phyloP scores from a whole-genome alignment of 176 grass and related monocot species.

The Phoenix dactylifera region DNA sequence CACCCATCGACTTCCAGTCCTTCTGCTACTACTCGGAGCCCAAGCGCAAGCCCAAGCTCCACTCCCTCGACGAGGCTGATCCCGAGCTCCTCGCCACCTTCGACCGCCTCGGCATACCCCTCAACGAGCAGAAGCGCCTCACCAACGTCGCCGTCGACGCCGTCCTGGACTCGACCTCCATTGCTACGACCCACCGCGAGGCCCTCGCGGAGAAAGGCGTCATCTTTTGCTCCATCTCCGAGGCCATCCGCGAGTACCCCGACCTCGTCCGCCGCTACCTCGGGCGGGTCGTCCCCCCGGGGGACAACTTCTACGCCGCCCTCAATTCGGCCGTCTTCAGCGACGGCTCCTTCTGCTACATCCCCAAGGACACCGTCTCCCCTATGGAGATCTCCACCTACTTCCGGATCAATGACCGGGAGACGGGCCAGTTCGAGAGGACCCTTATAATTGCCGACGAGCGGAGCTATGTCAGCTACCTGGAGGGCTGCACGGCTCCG shows the following conservation, averaged over 20 bases:
- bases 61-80: slow-evolving; percentile 77
- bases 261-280: slow-evolving; percentile 62
- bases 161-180: slow-evolving; percentile 89
- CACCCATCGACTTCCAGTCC: slow-evolving; percentile 73
- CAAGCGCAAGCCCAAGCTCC: slow-evolving; percentile 84
- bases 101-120: slow-evolving; percentile 79
- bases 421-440: slow-evolving; percentile 88
- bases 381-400: slow-evolving; percentile 98
- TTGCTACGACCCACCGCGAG: slow-evolving; percentile 75
- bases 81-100: slow-evolving; percentile 73
- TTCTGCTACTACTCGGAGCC: slow-evolving; percentile 90
- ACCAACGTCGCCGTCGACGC: slow-evolving; percentile 90
- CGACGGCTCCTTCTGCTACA: slow-evolving; percentile 95
- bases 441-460: slow-evolving; percentile 83
- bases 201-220: slow-evolving; percentile 77
- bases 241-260: slow-evolving; percentile 86
- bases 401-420: slow-evolving; percentile 84
- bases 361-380: slow-evolving; percentile 82
- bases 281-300: slow-evolving; percentile 54
- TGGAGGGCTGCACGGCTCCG: slow-evolving; percentile 88
- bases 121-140: slow-evolving; percentile 89
- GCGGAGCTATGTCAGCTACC: slow-evolving; percentile 75
- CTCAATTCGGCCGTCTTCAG: slow-evolving; percentile 94
- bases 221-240: slow-evolving; percentile 97
- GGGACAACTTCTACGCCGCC: slow-evolving; percentile 86